Base-by-base conservation (phyloP, 257 asterid species). In the Perilla frutescens region DNA sequence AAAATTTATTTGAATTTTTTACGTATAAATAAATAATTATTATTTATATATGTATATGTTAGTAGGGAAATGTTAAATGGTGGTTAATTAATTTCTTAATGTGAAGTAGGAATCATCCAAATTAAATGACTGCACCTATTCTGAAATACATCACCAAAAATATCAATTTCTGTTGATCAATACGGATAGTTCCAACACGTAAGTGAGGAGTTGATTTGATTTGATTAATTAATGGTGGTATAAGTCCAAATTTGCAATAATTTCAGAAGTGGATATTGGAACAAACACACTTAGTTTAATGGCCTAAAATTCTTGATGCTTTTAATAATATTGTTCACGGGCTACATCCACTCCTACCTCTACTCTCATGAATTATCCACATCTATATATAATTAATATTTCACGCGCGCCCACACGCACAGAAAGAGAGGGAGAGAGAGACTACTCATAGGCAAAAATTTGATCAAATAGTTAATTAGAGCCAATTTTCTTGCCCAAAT, bases 181-280 rank as follows among this genome's bases (percentile, higher is more conserved):
- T 47, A 49, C 34, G 39, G 51, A 62, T 15, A 45, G 60, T 54
- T 53, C 41, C 66, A 62, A 70, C 8, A 70, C 13, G 39, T 58
- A 50, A 43, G 9, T 39, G 45, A 31, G n/a, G 48, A 64, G 36
- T 63, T 61, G 74, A 50, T n/a, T 56, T 74, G 67, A 65, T 45
- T 56, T 2, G 45, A 41, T 29, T 57, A 13, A 59, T 34, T 32
- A 32, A 43, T 62, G 43, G 57, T 60, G 80, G 59, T 64, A 15
- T 34, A 57, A 66, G 66, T 65, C 70, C 60, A 74, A 37, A 37
- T 9, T 51, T 36, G 53, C 60, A 62, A 62, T 79, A 62, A 74
- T 75, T 64, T 69, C 59, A 58, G 77, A 71, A 65, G 60, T 49
- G 62, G 73, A 75, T 37, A 47, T 15, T 15, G 29, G 70, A 51